Conservation (phyloP, 2,329 filamentous ascomycete species). For the Clonostachys chloroleuca region DNA sequence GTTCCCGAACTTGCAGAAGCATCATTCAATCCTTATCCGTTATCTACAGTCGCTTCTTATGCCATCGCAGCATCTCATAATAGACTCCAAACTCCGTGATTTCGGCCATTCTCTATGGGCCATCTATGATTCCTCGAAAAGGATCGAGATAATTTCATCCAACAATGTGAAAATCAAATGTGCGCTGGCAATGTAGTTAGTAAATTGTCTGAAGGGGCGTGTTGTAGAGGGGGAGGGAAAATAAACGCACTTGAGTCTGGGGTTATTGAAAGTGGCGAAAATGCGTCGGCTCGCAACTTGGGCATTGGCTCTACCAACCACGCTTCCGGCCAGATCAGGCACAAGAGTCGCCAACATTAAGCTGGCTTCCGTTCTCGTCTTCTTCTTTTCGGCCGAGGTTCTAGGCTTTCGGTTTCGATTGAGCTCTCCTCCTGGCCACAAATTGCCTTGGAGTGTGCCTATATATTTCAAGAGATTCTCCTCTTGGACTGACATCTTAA, state of each 20-base stretch:
- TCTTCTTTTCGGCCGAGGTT: constrained; percentile 68
- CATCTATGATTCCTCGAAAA: constrained; percentile 46
- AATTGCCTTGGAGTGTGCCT: constrained; percentile 62
- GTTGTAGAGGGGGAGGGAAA: too few species aligned
- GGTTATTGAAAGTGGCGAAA: constrained; percentile 89
- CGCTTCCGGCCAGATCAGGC: constrained; percentile 86
- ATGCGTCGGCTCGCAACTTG: constrained; percentile 84
- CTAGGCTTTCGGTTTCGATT: constrained; percentile 48
- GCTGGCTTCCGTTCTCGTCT: constrained; percentile 80
- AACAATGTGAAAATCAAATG: constrained; percentile 68
- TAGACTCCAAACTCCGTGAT: too few species aligned
- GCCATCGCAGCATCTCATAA: too few species aligned
- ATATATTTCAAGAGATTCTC: constrained; percentile 76
- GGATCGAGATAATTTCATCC: constrained; percentile 63
- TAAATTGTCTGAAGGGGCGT: not conserved
- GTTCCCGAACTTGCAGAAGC: too few species aligned
- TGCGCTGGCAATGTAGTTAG: constrained; percentile 37
- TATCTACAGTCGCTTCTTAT: too few species aligned
- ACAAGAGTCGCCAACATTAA: constrained; percentile 85
- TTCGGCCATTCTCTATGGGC: not conserved
- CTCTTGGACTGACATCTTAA: constrained; percentile 69
- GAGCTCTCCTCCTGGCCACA: constrained; percentile 74
- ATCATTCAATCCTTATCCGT: too few species aligned
- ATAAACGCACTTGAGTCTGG: constrained; percentile 72
- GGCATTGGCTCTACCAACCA: constrained; percentile 89